These are phyloP conservation scores for Colletotrichum truncatum DNA, from an alignment of 2,329 filamentous ascomycete genomes.

Conservation along the genomic window DNA sequence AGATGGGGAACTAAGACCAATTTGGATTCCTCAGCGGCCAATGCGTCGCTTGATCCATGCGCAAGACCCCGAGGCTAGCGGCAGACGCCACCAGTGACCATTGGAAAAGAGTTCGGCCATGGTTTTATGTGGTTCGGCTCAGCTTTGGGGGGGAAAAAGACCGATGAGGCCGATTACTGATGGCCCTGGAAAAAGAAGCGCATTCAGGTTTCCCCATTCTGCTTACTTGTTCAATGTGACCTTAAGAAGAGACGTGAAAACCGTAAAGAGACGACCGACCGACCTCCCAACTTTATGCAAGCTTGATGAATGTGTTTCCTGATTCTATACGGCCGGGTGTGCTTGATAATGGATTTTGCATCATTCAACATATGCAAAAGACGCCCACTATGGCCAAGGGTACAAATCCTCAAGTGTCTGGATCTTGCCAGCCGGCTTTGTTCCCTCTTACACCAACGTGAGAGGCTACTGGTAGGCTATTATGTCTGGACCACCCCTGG, in stretches of 20 bases:
- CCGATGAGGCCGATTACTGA: no score
- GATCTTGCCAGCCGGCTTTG: neutral
- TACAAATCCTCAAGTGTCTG: neutral
- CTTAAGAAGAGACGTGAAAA: no score
- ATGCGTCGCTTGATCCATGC: neutral
- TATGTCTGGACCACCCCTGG: neutral
- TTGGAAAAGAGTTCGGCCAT: conserved; percentile 21
- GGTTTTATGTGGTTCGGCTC: conserved; percentile 15
- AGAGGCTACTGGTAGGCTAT: neutral
- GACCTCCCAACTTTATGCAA: no score
- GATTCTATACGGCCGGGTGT: neutral
- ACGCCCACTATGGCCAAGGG: neutral
- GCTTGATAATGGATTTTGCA: conserved; percentile 5
- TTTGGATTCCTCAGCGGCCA: neutral
- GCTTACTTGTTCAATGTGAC: no score
- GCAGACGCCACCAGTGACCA: neutral
- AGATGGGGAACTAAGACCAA: neutral
- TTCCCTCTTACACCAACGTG: neutral
- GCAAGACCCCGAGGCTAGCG: neutral
- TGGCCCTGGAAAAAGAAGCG: no score
- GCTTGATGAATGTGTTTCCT: neutral
- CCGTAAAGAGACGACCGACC: no score
- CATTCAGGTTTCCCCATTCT: no score
- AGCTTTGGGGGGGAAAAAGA: neutral
- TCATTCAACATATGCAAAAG: neutral